Evolutionary conservation across 2,329 filamentous ascomycete genomes (phyloP), one percentile per base, ranked within the genome.

Genomic region (Stachybotrys chartarum): DNA sequence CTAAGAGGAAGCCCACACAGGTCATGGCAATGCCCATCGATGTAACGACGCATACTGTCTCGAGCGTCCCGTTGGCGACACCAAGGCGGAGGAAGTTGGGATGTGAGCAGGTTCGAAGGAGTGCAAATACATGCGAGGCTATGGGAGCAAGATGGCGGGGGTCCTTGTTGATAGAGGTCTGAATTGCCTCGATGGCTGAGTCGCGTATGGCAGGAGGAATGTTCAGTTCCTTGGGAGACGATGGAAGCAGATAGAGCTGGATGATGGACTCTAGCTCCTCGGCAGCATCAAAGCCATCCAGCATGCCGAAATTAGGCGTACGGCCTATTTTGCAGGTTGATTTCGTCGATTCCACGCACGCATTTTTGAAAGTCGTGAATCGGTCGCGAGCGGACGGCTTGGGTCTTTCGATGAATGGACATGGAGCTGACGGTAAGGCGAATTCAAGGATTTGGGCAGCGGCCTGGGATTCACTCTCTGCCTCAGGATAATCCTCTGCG

Each of bases 71-170:
- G 61, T 78, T 81, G 61, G 73, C 78, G 39, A 81, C 75, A 57
- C 79, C 80, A 7, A 83, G 70, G 45, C 79, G 76, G 50, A 81
- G 69, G 59, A 83, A 78, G 63, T 77, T 74, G 54, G 77, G 70
- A 61, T 78, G 70, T 18, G 76, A 78, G 68, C 76, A 78, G 63
- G 74, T 76, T 56, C 70, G 72, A 17, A 78, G 69, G 32, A 78
- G 71, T 35, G 70, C 64, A 60, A 78, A 76, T 44, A 75, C 71
- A 62, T 78, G 75, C 56, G 78, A 75, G 32, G 74, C 75, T 6
- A 78, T 64, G 18, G 75, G 74, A 18, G 60, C 59, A n/a, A 78
- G 68, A 53, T 71, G 63, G 5, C 61, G 60, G 0, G 76, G 74
- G 55, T 76, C 69, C 30, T 51, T 51, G 30, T 18, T 31, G 12